These are phyloP conservation scores for Rhizopus microsporus DNA, from an alignment of 371 early-diverging fungal species.

Conservation along the genomic window DNA sequence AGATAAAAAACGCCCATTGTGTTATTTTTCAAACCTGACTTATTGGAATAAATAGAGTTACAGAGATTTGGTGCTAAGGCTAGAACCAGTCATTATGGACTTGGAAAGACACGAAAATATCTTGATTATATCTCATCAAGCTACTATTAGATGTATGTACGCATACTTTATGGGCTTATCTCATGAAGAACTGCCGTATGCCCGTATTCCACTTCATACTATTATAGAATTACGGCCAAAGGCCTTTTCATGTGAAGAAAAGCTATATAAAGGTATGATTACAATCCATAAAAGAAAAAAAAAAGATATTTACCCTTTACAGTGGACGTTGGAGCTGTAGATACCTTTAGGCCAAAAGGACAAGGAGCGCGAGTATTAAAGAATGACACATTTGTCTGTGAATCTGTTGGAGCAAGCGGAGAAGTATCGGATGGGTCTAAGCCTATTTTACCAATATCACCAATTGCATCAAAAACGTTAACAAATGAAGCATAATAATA, in stretches of 20 bases:
- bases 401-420: conserved; percentile 40
- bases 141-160: conserved; percentile 91
- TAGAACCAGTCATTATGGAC: conserved; percentile 92
- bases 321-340: conserved; percentile 84
- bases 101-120: conserved; percentile 95
- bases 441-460: conserved; percentile 31
- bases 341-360: conserved; percentile 75
- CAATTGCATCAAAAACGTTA: conserved; percentile 10
- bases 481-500: neutral
- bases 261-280: conserved; percentile 66
- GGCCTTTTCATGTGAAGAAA: conserved; percentile 92
- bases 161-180: conserved; percentile 90
- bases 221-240: conserved; percentile 93
- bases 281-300: neutral
- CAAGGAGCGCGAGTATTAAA: conserved; percentile 20
- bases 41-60: conserved; percentile 62
- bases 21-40: neutral
- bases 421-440: conserved; percentile 37
- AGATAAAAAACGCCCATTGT: neutral
- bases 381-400: conserved; percentile 20
- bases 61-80: conserved; percentile 63
- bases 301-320: conserved; percentile 1
- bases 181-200: conserved; percentile 92
- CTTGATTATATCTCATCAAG: conserved; percentile 93
- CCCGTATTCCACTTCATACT: conserved; percentile 96